Base-by-base conservation (phyloP, 371 early-diverging fungal species). In the Fennellomyces sp. region DNA sequence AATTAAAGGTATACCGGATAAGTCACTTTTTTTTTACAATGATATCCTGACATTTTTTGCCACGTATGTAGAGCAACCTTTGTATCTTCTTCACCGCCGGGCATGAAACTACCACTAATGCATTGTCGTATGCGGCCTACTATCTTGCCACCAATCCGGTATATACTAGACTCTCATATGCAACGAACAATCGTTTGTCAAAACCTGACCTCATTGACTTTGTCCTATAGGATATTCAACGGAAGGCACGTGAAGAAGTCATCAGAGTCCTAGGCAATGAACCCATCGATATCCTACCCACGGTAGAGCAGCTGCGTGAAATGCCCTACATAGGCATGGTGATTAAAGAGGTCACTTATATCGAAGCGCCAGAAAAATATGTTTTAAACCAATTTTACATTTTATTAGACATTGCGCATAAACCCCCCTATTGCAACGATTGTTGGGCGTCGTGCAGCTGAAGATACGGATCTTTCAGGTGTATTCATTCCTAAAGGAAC, bases 401-500 rank as follows among this genome's bases (percentile, higher is more conserved):
- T n/a, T 57, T 65, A n/a, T 23, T 70, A 79, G 70, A 63, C 76
- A 0, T 56, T 78, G 60, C 73, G 83, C 13, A 57, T 74, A 48
- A 68, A 66, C 63, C 63, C 64, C 47, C 66, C 70, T 3, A 30
- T 31, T 0, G 38, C 59, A 12, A 29, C 25, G 1, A 25, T 36
- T 12, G 2, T 58, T 29, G 45, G 17, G 4, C 53, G 63, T 25
- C 25, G 7, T 10, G 35, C 59, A 38, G 42, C 25, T 0, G 5
- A 57, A 23, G 67, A 67, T 48, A 33, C 60, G 1, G 52, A 58
- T 2, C 31, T 67, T 13, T 47, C 23, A 11, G 59, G 63, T 21
- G 28, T 39, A 2, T 19, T 58, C 13, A 35, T 67, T 25, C 67
- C 63, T 10, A 62, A 62, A 12, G 56, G 52, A 11, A 58, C 49